A percentile compares a stretch with the other conserved stretches of the same genome.
Evolutionary conservation across 768 basidiomycete genomes (phyloP).

Genomic region (Suillus alpinus): DNA sequence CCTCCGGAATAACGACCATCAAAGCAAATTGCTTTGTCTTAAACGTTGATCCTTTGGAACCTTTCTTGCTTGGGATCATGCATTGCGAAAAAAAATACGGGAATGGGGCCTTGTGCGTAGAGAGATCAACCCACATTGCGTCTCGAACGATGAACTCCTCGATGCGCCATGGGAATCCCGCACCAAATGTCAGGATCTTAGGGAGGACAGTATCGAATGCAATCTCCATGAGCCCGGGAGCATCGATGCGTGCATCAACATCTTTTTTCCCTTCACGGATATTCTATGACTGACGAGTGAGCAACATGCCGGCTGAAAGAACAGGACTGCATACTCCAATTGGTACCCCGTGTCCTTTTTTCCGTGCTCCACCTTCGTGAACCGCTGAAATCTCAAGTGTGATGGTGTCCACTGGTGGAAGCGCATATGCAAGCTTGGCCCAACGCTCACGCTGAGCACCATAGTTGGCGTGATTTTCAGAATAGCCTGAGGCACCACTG

Average conservation of each 20-base stretch:
- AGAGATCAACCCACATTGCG: conserved; percentile 5
- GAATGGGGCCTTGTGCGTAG: neutral
- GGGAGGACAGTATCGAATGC: neutral
- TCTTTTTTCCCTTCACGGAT: conserved; percentile 9
- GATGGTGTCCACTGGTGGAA: conserved; percentile 5
- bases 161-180: neutral
- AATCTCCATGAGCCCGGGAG: neutral
- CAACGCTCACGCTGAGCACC: neutral
- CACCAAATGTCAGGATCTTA: neutral
- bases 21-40: conserved; percentile 5
- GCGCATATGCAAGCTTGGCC: neutral
- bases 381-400: conserved; percentile 2
- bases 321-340: neutral
- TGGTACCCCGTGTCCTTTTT: neutral
- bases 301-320: neutral
- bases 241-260: conserved; percentile 1
- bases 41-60: conserved; percentile 2
- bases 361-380: neutral
- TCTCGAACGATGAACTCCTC: neutral
- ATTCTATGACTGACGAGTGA: conserved; percentile 6
- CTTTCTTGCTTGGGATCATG: neutral
- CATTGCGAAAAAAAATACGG: conserved; percentile 7
- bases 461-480: conserved; percentile 2
- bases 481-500: no score
- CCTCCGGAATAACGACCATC: conserved; percentile 1